phyloP scores from a whole-genome alignment of 495 filamentous ascomycete genomes.

The Aspergillus nanangensis region DNA sequence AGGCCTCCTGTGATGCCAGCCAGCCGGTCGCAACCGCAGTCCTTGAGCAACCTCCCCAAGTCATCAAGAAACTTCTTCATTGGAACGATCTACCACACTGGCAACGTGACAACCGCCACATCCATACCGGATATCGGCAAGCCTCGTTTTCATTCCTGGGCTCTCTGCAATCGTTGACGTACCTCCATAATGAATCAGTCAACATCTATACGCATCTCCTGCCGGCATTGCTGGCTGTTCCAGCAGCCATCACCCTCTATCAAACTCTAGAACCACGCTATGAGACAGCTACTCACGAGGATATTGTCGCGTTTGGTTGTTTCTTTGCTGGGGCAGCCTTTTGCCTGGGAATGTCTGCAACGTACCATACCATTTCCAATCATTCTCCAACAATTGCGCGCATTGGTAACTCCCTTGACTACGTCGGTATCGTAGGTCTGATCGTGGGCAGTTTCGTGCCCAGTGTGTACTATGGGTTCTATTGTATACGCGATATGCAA shows the following conservation, averaged over 20 bases:
- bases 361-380: constrained; percentile 68
- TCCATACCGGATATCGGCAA: constrained; percentile 67
- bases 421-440: constrained; percentile 83
- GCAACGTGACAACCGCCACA: constrained; percentile 77
- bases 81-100: constrained; percentile 64
- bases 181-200: constrained; percentile 91
- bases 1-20: constrained; percentile 12
- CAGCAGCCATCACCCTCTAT: constrained; percentile 41
- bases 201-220: constrained; percentile 91
- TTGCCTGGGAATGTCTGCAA: constrained; percentile 83
- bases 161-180: constrained; percentile 61
- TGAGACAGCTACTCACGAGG: constrained; percentile 54
- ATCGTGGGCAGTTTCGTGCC: constrained; percentile 88
- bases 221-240: constrained; percentile 35
- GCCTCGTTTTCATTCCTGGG: constrained; percentile 58
- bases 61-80: constrained; percentile 41
- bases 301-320: constrained; percentile 67
- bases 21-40: constrained; percentile 16
- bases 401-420: constrained; percentile 76
- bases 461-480: constrained; percentile 83
- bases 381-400: constrained; percentile 56
- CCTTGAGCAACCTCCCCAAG: constrained; percentile 24
- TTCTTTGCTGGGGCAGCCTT: constrained; percentile 73
- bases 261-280: constrained; percentile 59
- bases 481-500: constrained; percentile 57